phyloP scores from a whole-genome alignment of 495 filamentous ascomycete genomes.

The Tetracladium marchalianum region DNA sequence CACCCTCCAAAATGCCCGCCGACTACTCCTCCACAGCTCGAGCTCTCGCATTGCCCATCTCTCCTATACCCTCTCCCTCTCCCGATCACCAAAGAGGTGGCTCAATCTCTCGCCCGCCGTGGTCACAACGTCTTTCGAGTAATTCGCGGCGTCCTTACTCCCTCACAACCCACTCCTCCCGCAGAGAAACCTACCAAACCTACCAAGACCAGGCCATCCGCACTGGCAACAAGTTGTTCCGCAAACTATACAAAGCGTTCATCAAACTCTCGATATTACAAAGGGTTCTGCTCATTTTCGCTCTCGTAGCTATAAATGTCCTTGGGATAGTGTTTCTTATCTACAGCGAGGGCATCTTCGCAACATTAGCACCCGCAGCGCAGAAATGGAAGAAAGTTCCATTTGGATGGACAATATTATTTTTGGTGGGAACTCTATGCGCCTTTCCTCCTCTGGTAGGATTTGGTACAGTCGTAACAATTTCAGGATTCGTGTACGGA shows the following conservation, averaged over 20 bases:
- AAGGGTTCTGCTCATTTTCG: slow-evolving; percentile 43
- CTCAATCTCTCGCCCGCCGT: slow-evolving; percentile 8
- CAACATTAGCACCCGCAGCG: slow-evolving; percentile 57
- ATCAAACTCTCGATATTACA: slow-evolving; percentile 50
- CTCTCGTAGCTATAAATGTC: slow-evolving; percentile 35
- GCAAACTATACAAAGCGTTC: slow-evolving; percentile 30
- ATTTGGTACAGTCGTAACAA: slow-evolving; percentile 76
- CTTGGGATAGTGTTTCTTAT: slow-evolving; percentile 57
- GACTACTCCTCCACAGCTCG: slow-evolving; percentile 55
- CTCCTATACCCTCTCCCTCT: slow-evolving; percentile 26
- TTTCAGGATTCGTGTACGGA: slow-evolving; percentile 89
- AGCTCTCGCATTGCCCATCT: slow-evolving; percentile 52
- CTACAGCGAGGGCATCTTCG: slow-evolving; percentile 70
- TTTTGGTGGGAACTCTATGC: slow-evolving; percentile 62
- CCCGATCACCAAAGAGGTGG: slow-evolving; percentile 2
- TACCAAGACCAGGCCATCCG: slow-evolving; percentile 36
- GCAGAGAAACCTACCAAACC: slow-evolving; percentile 15
- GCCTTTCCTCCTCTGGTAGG: slow-evolving; percentile 90
- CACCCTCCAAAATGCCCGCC: slow-evolving; percentile 32
- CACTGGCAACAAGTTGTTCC: slow-evolving; percentile 30
- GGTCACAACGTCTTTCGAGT: slow-evolving; percentile 25
- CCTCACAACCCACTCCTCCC: slow-evolving; percentile 15
- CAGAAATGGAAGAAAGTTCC: slow-evolving; percentile 57
- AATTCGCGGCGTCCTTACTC: slow-evolving; percentile 17
- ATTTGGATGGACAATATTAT: slow-evolving; percentile 71